These are phyloP conservation scores for Musa balbisiana DNA, from an alignment of 202 grass and related monocot species.

Conservation along the genomic window DNA sequence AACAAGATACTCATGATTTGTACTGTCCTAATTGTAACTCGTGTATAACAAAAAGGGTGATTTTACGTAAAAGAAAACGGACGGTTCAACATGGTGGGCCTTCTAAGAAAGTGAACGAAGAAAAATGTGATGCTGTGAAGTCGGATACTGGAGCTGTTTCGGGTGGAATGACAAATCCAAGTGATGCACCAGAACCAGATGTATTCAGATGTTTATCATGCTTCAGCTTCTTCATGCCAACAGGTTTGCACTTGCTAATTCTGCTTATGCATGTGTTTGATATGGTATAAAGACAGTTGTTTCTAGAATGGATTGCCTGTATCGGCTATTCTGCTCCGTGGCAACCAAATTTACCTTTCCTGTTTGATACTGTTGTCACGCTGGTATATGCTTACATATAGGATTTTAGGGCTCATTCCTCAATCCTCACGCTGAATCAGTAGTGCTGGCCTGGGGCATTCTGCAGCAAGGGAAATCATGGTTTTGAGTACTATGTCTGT, in stretches of 20 bases:
- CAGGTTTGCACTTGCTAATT: constrained; percentile 42
- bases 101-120: constrained; percentile 41
- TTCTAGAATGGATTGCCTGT: not conserved
- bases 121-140: not conserved
- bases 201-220: constrained; percentile 87
- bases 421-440: not conserved
- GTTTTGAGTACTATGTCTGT: not conserved
- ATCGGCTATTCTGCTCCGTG: not conserved
- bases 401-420: too few relatives aligned
- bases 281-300: not conserved
- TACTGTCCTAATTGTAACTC: constrained; percentile 88
- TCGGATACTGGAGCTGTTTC: not conserved
- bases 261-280: not conserved
- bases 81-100: constrained; percentile 20
- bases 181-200: constrained; percentile 21
- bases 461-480: not conserved
- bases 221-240: constrained; percentile 77
- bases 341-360: not conserved
- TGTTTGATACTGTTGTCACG: not conserved
- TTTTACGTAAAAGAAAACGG: constrained; percentile 85
- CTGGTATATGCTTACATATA: not conserved
- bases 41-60: constrained; percentile 84
- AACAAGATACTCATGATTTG: constrained; percentile 88
- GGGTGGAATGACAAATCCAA: constrained; percentile 15
- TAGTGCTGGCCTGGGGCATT: not conserved